Percentiles rank a stretch among this genome's conserved stretches.
Conservation (phyloP, 441 rosid genomes). For the Pelargonium cotyledonis region DNA sequence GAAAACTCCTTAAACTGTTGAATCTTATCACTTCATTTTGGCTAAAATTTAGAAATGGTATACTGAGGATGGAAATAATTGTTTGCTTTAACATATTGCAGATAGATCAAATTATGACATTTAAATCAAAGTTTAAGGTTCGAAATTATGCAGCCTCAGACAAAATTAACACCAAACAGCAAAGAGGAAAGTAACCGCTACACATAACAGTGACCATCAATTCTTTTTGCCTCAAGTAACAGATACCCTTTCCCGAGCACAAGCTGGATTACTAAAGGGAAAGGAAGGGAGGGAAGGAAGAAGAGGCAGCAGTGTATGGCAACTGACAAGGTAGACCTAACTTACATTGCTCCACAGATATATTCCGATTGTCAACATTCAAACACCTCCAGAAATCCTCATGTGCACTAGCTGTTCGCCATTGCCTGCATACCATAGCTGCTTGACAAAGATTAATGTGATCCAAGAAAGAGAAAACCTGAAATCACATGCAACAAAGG, state of each 20-base stretch:
- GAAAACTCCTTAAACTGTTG: not conserved
- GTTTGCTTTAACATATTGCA: not conserved
- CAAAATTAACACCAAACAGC: not conserved
- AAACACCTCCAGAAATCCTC: slow-evolving; percentile 94
- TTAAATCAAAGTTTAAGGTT: not conserved
- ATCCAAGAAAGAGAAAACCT: slow-evolving; percentile 94
- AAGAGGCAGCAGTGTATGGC: slow-evolving; percentile 6
- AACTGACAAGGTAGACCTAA: slow-evolving; percentile 9
- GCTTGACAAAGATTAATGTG: slow-evolving; percentile 72
- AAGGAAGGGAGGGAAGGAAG: not conserved
- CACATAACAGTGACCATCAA: not conserved
- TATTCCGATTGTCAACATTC: slow-evolving; percentile 70
- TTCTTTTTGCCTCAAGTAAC: not conserved
- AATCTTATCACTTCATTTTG: not conserved
- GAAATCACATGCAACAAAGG: slow-evolving; percentile 13
- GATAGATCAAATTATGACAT: not conserved
- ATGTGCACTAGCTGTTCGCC: slow-evolving; percentile 94
- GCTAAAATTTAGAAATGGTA: not conserved
- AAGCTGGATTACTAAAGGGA: not conserved
- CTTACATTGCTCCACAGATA: slow-evolving; percentile 88
- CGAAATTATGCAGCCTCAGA: not conserved
- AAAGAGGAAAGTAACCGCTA: not conserved
- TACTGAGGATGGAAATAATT: not conserved
- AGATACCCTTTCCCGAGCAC: not conserved
- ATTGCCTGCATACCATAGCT: slow-evolving; percentile 87